Evolutionary conservation across 495 filamentous ascomycete species (phyloP), one percentile per base, ranked within the genome.

Genomic region (Arthonia radiata): DNA sequence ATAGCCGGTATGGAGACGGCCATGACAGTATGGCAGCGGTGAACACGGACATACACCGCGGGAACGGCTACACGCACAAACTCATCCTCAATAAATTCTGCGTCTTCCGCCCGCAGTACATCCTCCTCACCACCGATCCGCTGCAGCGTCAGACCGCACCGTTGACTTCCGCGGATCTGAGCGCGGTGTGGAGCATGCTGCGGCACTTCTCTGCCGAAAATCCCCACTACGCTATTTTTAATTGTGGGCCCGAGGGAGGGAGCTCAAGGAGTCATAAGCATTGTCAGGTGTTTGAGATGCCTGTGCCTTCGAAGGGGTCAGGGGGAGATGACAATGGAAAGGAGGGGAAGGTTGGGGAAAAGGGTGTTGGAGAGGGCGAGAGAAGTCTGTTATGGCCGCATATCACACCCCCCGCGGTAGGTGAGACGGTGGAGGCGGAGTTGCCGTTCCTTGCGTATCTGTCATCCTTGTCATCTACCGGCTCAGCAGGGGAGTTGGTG

Each of bases 181-280:
- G 2, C 2, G 25, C 13, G 15, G n/a, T 23, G n/a, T 5, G 17
- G 28, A 17, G 19, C 18, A 31, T 12, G 7, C 19, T 22, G 19
- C 6, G 7, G 11, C 6, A 11, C 19, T 22, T 22, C 19, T 7
- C 6, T 22, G 19, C 11, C 7, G 19, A 22, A 11, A 11, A 11
- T 7, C 7, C 6, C 11, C 34, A 37, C 17, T 33, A 34, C 30
- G 33, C 33, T 32, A 41, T 54, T 18, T 56, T 43, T 31, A 56
- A 54, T 33, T 50, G 50, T 25, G 41, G 44, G 4, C 30, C 40
- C 12, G 24, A 27, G n/a, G 39, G 43, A 21, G 52, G 52, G 12
- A 46, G 47, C 15, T 54, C 50, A 32, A 28, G 52, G 13, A 32
- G 46, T 31, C 52, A 56, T 37, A 56, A 56, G 36, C 52, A 56